Conservation (phyloP, 1,139 yeast genomes). For the Lodderomyces metapsilosis region DNA sequence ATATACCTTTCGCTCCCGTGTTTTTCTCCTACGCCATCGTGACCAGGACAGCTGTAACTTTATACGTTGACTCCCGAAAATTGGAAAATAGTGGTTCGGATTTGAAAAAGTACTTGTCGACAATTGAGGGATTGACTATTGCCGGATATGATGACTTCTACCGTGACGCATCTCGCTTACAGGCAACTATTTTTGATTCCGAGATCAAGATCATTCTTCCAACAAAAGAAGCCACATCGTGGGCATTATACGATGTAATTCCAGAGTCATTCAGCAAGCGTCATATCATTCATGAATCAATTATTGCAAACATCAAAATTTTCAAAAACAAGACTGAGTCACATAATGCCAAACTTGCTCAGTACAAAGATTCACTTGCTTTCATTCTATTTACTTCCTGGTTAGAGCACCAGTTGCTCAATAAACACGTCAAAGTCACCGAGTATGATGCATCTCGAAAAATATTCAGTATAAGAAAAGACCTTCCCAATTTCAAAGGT, state of each 20-base stretch:
- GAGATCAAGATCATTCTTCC: slow-evolving; percentile 31
- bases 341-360: slow-evolving; percentile 40
- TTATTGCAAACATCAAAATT: slow-evolving; percentile 35
- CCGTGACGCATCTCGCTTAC: slow-evolving; percentile 25
- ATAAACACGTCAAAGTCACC: slow-evolving; percentile 23
- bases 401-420: slow-evolving; percentile 37
- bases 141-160: slow-evolving; percentile 33
- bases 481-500: slow-evolving; percentile 49
- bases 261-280: slow-evolving; percentile 30
- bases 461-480: slow-evolving; percentile 38
- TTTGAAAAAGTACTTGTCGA: slow-evolving; percentile 25
- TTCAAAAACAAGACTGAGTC: slow-evolving; percentile 40
- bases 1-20: slow-evolving; percentile 49
- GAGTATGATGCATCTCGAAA: slow-evolving; percentile 48
- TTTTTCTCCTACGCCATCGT: slow-evolving; percentile 49
- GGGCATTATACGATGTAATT: slow-evolving; percentile 31
- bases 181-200: slow-evolving; percentile 19
- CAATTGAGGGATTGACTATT: slow-evolving; percentile 28
- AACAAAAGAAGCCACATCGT: slow-evolving; percentile 27
- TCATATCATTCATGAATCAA: slow-evolving; percentile 27
- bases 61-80: slow-evolving; percentile 42
- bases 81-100: slow-evolving; percentile 18
- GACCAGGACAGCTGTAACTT: slow-evolving; percentile 24
- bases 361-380: slow-evolving; percentile 43
- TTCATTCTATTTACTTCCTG: slow-evolving; percentile 41